Base-by-base conservation (phyloP, 2,329 filamentous ascomycete species). In the Apiospora marii region DNA sequence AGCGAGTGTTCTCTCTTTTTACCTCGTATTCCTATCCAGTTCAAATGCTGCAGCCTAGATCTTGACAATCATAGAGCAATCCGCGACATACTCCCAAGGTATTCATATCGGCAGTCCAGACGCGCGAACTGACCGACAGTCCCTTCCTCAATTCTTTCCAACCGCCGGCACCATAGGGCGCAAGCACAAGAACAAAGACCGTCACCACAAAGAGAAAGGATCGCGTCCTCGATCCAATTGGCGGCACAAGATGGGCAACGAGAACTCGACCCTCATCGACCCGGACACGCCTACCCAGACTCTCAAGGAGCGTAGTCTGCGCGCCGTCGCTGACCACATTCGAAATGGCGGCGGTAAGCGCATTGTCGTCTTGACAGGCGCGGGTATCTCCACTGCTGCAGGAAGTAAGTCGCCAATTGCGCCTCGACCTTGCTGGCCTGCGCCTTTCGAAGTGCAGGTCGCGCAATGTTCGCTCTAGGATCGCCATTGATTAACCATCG, bases 331-430 rank as follows among this genome's bases (percentile, higher is more conserved):
- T n/a, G 88, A 93, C 41, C 92, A 93, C 78, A 95, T 99, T 82
- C 91, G 90, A 76, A 87, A 91, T 78, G 93, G 92, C 67, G 82
- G 87, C 68, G 91, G 88, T 46, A 88, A 88, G 78, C 88, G 88
- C 69, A 93, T 99, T 72, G 94, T 97, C 34, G 93, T 98, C 74
- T 91, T 98, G 90, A 95, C 93, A 2, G 96, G 96, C 73, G 95
- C 96, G 16, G 96, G 96, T 68, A 97, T 98, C 76, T 94, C 92
- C 43, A 96, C 93, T 0, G 88, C 90, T 13, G 90, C 90, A 72
- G 91, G 91, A 72, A 92, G 88, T 90, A 82, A 71, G 86, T 80
- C 30, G 19, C 19, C 14, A 61, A 34, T 37, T 37, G n/a, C 30
- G 53, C 53, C 34, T 22, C 27, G 19, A 22, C 6, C 13, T n/a